Evolutionary conservation across 2,329 filamentous ascomycete species (phyloP), one percentile per base, ranked within the genome.

Genomic region (Arthroderma sp.): DNA sequence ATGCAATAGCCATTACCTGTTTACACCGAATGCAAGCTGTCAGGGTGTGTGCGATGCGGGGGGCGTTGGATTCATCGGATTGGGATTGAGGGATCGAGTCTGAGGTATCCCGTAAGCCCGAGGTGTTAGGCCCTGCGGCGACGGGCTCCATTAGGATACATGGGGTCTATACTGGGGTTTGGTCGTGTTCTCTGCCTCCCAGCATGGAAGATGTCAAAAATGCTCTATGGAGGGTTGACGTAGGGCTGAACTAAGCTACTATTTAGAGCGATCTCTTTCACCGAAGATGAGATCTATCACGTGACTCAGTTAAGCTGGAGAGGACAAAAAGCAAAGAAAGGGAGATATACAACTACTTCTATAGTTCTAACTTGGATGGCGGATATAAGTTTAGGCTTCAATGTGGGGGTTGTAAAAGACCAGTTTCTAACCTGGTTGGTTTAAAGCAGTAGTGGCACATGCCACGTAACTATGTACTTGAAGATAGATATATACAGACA

Each of bases 21-120:
- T 57, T 57, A 41, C 59, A 61, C 41, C 59, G 37, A 39, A 55
- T 56, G 37, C 59, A 61, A 44, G 59, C 59, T 35, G 56, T 59
- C 56, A 61, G 39, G 9, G 59, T 61, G 39, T 61, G 59, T 8
- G 59, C 59, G 51, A 61, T 57, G 41, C 59, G 59, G 44, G 54
- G 54, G 17, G 38, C 31, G 31, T 38, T 57, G 17, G 55, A 39
- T 11, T 57, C 57, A 13, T 57, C 57, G 17, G 35, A 54, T 33
- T 39, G 35, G 8, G 47, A 31, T 23, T 33, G 9, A 31, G 2
- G 47, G n/a, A 19, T 52, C 2, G 59, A 13, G 17, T 8, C 38
- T 25, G 38, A 33, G 17, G 47, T 37, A 15, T 39, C 47, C 52
- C 56, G 53, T 8, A 52, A 17, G 15, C 35, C 28, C 41, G 56